Percentiles rank a stretch among this genome's conserved stretches.
phyloP scores from a whole-genome alignment of 2,329 filamentous ascomycete species.

The Penicillium sp. region DNA sequence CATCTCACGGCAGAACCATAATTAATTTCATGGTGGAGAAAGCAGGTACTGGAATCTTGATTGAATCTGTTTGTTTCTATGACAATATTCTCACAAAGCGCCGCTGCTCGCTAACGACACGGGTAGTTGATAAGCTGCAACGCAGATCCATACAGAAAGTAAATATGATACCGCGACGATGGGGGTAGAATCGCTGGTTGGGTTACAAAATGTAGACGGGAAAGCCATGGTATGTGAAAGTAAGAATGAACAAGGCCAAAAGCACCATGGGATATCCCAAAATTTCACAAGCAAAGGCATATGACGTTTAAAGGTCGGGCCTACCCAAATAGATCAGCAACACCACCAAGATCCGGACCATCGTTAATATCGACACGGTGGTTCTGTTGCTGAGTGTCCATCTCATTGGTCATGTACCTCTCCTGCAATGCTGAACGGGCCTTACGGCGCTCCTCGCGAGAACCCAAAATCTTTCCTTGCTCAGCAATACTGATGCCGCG shows the following conservation, averaged over 20 bases:
- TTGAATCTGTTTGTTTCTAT: slow-evolving; percentile 5
- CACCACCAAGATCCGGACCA: slow-evolving; percentile 51
- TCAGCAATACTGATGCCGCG: slow-evolving; percentile 91
- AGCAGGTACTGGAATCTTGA: slow-evolving; percentile 3
- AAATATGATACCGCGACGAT: background rate
- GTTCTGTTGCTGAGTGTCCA: slow-evolving; percentile 42
- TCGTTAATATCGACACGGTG: slow-evolving; percentile 46
- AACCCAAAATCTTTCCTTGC: slow-evolving; percentile 72
- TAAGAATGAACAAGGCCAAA: background rate
- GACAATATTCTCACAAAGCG: slow-evolving; percentile 12
- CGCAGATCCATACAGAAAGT: slow-evolving; percentile 8
- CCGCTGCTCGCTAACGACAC: slow-evolving; percentile 11
- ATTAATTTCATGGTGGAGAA: background rate
- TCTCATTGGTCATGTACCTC: slow-evolving; percentile 46
- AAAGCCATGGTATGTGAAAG: background rate
- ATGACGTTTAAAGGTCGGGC: background rate
- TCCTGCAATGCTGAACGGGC: slow-evolving; percentile 43
- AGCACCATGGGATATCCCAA: background rate
- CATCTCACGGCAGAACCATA: background rate
- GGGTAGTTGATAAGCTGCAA: slow-evolving; percentile 20
- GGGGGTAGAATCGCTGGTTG: background rate
- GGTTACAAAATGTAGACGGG: background rate
- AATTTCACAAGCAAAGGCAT: background rate
- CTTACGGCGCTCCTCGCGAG: slow-evolving; percentile 44
- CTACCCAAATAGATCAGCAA: slow-evolving; percentile 56